Base-by-base conservation (phyloP, 176 grass and related monocot species). In the Oryza rufipogon region DNA sequence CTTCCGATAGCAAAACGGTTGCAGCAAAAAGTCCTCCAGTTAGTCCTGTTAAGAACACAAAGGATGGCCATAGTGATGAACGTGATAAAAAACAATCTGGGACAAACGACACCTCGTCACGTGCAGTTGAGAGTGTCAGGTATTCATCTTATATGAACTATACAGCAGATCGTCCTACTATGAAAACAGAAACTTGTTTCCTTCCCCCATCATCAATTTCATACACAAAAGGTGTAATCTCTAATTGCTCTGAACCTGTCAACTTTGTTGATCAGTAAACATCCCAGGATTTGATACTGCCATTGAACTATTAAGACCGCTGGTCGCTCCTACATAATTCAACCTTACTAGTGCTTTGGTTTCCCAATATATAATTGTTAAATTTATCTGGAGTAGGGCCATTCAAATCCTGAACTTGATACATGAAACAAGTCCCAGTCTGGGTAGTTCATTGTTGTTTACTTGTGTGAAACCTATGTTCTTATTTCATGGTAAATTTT, bases 61-160 rank as follows among this genome's bases (percentile, higher is more conserved):
- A 63, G 30, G 92, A 92, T 81, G 78, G 76, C 71, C 60, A 75
- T 80, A 56, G 76, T 82, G 86, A 95, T 74, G 96, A 83, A 49
- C n/a, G 56, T 84, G 80, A 86, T 82, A 76, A 58, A 78, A 86
- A 78, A 47, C 68, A 86, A 76, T 70, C 79, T 54, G 86, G 74
- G 79, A 72, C 83, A 19, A 91, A 92, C 89, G 90, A 94, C 7
- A 32, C 81, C 28, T 96, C 97, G 81, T 88, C 91, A 52, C 86
- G 76, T 83, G 91, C 85, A 63, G 73, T 80, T 82, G 91, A 93
- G 70, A 99, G 84, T 83, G 78, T 75, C 60, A 96, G 97, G 97
- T 99, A 94, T 74, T 12, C 36, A 54, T 70, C 78, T 80, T 77
- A 68, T 71, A 73, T 80, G 36, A 78, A 79, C 15, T 51, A 70